phyloP scores from a whole-genome alignment of 805 yeast genomes.

The Ogataea chonburiensis region DNA sequence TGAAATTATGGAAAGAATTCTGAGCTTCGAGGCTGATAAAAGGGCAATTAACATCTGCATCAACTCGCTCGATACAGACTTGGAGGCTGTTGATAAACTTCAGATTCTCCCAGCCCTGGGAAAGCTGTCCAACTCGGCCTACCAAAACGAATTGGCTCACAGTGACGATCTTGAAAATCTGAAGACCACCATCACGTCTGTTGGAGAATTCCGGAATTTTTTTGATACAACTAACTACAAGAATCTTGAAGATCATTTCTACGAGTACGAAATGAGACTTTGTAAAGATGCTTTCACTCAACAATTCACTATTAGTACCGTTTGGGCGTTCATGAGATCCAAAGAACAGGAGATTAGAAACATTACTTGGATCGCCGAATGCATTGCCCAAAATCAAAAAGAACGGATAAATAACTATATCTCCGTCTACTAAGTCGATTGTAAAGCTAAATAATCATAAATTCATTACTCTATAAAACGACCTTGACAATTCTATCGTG shows the following conservation, averaged over 20 bases:
- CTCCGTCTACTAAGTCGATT: slow-evolving; percentile 59
- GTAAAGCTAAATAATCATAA: slow-evolving; percentile 5
- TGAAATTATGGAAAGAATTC: slow-evolving; percentile 74
- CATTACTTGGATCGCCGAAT: slow-evolving; percentile 99
- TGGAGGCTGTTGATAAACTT: slow-evolving; percentile 68
- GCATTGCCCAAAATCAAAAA: slow-evolving; percentile 98
- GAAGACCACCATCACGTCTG: slow-evolving; percentile 57
- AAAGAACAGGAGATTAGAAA: slow-evolving; percentile 96
- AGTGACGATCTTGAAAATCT: slow-evolving; percentile 87
- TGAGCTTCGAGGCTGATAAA: slow-evolving; percentile 93
- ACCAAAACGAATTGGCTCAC: slow-evolving; percentile 61
- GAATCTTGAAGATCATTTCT: slow-evolving; percentile 90
- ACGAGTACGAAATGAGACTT: slow-evolving; percentile 85
- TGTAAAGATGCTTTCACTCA: slow-evolving; percentile 94
- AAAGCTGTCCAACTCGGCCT: slow-evolving; percentile 65
- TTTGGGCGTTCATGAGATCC: slow-evolving; percentile 96
- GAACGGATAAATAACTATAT: slow-evolving; percentile 90
- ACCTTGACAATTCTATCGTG: slow-evolving; percentile 57
- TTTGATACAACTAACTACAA: slow-evolving; percentile 50
- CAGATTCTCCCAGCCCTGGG: slow-evolving; percentile 82
- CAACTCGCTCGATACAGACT: slow-evolving; percentile 83
- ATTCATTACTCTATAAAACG: slow-evolving; percentile 38
- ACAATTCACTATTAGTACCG: slow-evolving; percentile 84
- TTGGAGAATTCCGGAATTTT: slow-evolving; percentile 64
- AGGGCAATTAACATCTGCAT: slow-evolving; percentile 88